Evolutionary conservation across 352 stramenopile genomes (phyloP).

Genomic region (Pythium aphanidermatum): DNA sequence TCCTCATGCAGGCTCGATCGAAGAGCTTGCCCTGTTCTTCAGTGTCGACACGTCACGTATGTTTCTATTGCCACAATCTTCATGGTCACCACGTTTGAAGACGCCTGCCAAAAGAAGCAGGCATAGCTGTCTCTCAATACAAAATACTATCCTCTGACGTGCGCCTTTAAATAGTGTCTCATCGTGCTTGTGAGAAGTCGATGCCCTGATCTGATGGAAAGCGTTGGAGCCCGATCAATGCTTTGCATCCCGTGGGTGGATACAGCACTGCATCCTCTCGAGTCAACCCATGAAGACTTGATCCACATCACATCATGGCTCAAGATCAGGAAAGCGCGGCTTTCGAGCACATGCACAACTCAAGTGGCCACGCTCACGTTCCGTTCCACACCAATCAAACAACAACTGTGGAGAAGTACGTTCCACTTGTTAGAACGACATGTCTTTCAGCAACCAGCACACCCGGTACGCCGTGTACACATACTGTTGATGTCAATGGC

Average conservation of each 20-base stretch:
- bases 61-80: too few species aligned
- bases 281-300: slow-evolving; percentile 7
- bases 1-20: too few species aligned
- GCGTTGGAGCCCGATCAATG: background rate
- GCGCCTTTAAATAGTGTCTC: too few species aligned
- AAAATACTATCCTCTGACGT: too few species aligned
- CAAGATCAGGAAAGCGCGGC: slow-evolving; percentile 27
- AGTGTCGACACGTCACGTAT: too few species aligned
- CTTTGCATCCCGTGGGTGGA: slow-evolving; percentile 2
- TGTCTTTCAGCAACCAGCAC: slow-evolving; percentile 16
- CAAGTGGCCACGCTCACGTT: slow-evolving; percentile 32
- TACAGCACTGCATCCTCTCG: background rate
- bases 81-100: too few species aligned
- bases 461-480: slow-evolving; percentile 49
- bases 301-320: slow-evolving; percentile 26
- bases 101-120: too few species aligned
- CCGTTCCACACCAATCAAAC: slow-evolving; percentile 24
- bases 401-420: slow-evolving; percentile 29
- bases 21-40: too few species aligned
- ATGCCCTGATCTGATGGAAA: too few species aligned
- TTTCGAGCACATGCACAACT: slow-evolving; percentile 16
- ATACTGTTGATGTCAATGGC: too few species aligned
- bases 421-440: slow-evolving; percentile 23
- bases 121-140: too few species aligned
- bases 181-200: too few species aligned